phyloP scores from a whole-genome alignment of 805 yeast species.

The Yarrowia alimentaria region DNA sequence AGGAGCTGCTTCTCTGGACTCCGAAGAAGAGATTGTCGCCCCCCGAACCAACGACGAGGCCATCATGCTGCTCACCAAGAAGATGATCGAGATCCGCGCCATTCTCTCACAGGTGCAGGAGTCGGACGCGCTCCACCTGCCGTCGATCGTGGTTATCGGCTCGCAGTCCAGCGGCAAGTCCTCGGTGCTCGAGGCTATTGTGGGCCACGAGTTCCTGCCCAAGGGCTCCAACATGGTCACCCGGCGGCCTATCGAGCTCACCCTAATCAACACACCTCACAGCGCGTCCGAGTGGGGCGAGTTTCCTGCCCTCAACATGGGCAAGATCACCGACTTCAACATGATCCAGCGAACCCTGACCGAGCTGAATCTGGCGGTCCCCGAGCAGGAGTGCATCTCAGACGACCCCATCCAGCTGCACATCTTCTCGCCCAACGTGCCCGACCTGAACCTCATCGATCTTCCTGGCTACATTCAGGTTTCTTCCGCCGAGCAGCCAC shows the following conservation, averaged over 20 bases:
- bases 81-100: conserved; percentile 93
- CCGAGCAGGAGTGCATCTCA: conserved; percentile 79
- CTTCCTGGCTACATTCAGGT: conserved; percentile 97
- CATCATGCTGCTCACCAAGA: conserved; percentile 84
- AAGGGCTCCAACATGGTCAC: conserved; percentile 99
- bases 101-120: conserved; percentile 74
- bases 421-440: conserved; percentile 83
- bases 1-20: conserved; percentile 41
- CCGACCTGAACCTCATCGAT: conserved; percentile 91
- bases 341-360: conserved; percentile 84
- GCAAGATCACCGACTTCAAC: conserved; percentile 77
- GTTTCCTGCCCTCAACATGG: conserved; percentile 84
- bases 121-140: conserved; percentile 73
- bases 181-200: conserved; percentile 91
- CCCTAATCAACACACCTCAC: conserved; percentile 82
- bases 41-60: conserved; percentile 58
- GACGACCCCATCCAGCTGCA: conserved; percentile 92
- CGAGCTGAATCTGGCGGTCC: conserved; percentile 91
- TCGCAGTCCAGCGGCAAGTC: conserved; percentile 98
- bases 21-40: conserved; percentile 41
- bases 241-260: conserved; percentile 92
- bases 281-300: conserved; percentile 84
- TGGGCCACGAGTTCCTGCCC: conserved; percentile 96
- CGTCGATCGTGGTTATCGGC: conserved; percentile 95
- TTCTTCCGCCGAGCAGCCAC: conserved; percentile 95